Percentiles rank a stretch among this genome's conserved stretches.
These are phyloP conservation scores for grape (Vitis vinifera) DNA, from an alignment of 164 flowering plant genomes.

Conservation along the genomic window DNA sequence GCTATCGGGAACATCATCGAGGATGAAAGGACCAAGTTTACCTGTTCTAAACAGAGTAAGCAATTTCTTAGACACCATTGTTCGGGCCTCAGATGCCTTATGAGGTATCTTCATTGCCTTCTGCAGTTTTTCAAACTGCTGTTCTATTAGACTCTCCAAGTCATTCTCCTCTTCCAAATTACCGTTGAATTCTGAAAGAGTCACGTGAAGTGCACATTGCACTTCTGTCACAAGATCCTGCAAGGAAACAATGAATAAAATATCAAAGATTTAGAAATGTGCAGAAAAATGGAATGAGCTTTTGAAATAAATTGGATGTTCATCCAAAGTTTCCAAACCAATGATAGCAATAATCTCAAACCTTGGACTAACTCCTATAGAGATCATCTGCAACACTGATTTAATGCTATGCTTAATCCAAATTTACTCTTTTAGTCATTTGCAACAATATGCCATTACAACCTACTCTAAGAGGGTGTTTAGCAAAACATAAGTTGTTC, in stretches of 20 bases:
- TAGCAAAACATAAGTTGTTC: too few species aligned
- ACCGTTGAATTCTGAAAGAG: constrained; percentile 69
- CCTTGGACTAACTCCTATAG: too few species aligned
- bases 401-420: too few species aligned
- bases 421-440: too few species aligned
- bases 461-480: too few species aligned
- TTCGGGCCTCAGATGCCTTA: constrained; percentile 72
- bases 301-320: too few species aligned
- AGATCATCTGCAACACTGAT: too few species aligned
- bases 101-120: constrained; percentile 77
- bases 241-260: neutral
- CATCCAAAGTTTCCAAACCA: too few species aligned
- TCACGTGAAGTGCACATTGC: constrained; percentile 55
- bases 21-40: constrained; percentile 84
- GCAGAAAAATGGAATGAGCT: too few species aligned
- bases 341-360: too few species aligned
- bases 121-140: constrained; percentile 74
- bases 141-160: constrained; percentile 69
- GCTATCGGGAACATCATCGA: constrained; percentile 69
- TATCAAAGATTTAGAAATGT: too few species aligned
- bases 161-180: constrained; percentile 68
- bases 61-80: constrained; percentile 80
- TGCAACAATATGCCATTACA: too few species aligned
- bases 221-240: constrained; percentile 77
- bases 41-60: constrained; percentile 82